These are phyloP conservation scores for Parasitella parasitica DNA, from an alignment of 371 early-diverging fungal genomes.

Conservation along the genomic window DNA sequence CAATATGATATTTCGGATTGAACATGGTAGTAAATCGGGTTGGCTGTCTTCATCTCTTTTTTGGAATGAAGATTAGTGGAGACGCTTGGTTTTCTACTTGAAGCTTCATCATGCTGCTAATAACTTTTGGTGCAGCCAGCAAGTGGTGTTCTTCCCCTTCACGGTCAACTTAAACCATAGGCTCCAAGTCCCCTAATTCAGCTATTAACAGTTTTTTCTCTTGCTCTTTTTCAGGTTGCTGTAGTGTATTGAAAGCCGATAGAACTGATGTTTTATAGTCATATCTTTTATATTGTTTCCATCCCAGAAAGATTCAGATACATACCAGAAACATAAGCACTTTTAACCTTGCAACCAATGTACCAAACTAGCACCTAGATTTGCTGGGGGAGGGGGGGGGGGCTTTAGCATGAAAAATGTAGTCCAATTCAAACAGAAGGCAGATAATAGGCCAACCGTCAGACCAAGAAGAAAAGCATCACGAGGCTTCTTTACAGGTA, in stretches of 20 bases:
- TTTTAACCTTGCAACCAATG: too few species aligned
- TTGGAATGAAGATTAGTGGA: neutral
- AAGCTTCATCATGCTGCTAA: conserved; percentile 6
- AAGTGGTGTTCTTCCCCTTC: conserved; percentile 17
- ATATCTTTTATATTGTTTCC: neutral
- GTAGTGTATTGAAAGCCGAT: conserved; percentile 13
- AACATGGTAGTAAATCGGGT: neutral
- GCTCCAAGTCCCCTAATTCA: conserved; percentile 15
- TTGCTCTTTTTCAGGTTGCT: conserved; percentile 12
- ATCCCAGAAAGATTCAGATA: too few species aligned
- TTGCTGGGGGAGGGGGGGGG: too few species aligned
- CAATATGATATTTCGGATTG: neutral
- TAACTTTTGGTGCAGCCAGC: conserved; percentile 13
- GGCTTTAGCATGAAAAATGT: neutral
- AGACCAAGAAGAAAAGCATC: too few species aligned
- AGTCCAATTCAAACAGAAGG: too few species aligned
- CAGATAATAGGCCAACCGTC: too few species aligned
- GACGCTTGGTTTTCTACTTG: conserved; percentile 8
- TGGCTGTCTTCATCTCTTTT: neutral
- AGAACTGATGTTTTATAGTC: conserved; percentile 11
- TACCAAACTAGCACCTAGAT: too few species aligned
- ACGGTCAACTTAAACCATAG: conserved; percentile 12
- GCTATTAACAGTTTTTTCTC: conserved; percentile 16
- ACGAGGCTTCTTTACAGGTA: too few species aligned
- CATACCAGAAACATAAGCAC: too few species aligned